Evolutionary conservation across 192 early-diverging fungal species (phyloP), one percentile per base, ranked within the genome.

Genomic region (Backusella psychrophila): DNA sequence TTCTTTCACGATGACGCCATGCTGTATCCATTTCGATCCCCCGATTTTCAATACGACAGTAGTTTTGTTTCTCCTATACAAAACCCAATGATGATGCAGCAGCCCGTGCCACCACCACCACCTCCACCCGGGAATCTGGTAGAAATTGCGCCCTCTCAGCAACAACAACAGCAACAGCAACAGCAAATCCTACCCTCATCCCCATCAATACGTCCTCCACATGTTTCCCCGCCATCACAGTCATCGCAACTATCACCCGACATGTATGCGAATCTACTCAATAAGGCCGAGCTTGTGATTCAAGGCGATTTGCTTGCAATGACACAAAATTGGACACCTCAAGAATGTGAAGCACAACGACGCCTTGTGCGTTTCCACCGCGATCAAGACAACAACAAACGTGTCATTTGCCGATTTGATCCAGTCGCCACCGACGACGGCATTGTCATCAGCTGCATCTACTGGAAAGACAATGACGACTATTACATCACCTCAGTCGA

Each of bases 381-480:
- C 69, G 81, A 85, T 7, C 90, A 88, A 59, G 88, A 90, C 39
- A 23, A 26, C 21, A 79, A 80, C 67, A 91, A 90, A 74, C 86
- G 88, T 44, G 92, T 94, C 38, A 78, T 85, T 41, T 92, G 89
- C 74, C 88, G 78, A 26, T 94, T 92, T 83, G 89, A 87, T 34
- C 42, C 44, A 6, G 9, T 31, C 17, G n/a, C 23, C 70, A 33
- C 14, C 0, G 38, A 38, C 14, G 19, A 91, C 11, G 82, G 89
- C 89, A 91, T 92, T 66, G 84, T 91, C 9, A 88, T 94, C 21
- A 93, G 91, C 2, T 94, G 93, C 77, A 92, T 94, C 73, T 94
- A 90, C 81, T 94, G 93, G 92, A 84, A 90, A 52, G 89, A 89
- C 72, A 85, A 85, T 66, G 84, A 89, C 33, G 91, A 91, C 42